Evolutionary conservation across 2,329 filamentous ascomycete species (phyloP).

Genomic region (Fusarium vanettenii): DNA sequence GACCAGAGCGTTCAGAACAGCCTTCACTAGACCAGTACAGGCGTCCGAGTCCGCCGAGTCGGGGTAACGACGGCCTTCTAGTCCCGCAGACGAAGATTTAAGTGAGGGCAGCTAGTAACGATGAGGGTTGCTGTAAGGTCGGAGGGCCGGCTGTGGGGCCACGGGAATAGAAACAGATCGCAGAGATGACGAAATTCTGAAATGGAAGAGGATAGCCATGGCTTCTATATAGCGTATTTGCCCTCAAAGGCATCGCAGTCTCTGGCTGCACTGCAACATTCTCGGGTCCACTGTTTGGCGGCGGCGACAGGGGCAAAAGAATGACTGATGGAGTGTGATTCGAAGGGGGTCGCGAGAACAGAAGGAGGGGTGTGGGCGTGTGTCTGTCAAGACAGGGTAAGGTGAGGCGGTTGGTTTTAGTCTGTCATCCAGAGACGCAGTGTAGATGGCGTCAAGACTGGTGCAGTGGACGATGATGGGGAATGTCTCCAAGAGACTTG

Average conservation of each 20-base stretch:
- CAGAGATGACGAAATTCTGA: conserved; percentile 41
- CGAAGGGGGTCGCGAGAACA: conserved; percentile 22
- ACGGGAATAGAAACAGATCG: conserved; percentile 37
- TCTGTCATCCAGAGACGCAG: conserved; percentile 33
- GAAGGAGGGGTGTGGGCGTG: conserved; percentile 31
- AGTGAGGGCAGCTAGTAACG: conserved; percentile 34
- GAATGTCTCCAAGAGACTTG: conserved; percentile 12
- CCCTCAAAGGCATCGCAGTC: conserved; percentile 32
- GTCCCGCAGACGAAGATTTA: conserved; percentile 35
- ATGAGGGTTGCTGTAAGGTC: conserved; percentile 17
- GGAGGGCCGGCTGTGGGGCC: conserved; percentile 31
- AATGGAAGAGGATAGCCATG: conserved; percentile 35
- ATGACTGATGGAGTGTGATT: conserved; percentile 38
- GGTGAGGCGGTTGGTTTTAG: conserved; percentile 42
- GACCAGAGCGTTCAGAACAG: conserved; percentile 34
- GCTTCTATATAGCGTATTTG: conserved; percentile 41
- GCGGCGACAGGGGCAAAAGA: conserved; percentile 34
- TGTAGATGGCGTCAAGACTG: conserved; percentile 38
- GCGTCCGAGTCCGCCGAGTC: conserved; percentile 42
- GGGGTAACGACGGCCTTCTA: conserved; percentile 40
- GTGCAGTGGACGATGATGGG: conserved; percentile 13
- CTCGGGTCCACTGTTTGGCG: conserved; percentile 32
- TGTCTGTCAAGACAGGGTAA: conserved; percentile 37
- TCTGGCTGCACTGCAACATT: conserved; percentile 30
- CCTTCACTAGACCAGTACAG: conserved; percentile 37